These are phyloP conservation scores for Apophysomyces variabilis DNA, from an alignment of 371 early-diverging fungal genomes.

Conservation along the genomic window DNA sequence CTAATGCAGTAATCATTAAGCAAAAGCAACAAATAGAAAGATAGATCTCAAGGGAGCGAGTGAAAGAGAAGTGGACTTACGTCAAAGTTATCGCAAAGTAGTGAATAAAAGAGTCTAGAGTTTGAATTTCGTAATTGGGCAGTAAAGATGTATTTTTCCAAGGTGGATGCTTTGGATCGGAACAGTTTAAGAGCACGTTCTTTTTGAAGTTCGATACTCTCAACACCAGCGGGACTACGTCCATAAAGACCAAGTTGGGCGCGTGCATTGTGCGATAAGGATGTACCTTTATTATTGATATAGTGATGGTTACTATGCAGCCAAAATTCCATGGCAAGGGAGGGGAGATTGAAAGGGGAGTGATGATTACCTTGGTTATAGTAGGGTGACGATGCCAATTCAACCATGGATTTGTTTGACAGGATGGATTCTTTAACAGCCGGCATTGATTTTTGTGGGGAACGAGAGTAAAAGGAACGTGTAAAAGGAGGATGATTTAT, in stretches of 20 bases:
- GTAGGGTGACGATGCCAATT: conserved; percentile 25
- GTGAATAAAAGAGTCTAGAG: conserved; percentile 77
- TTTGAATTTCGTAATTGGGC: conserved; percentile 81
- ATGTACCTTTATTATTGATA: conserved; percentile 19
- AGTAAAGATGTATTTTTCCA: conserved; percentile 86
- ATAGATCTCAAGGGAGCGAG: background rate
- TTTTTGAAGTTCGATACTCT: conserved; percentile 72
- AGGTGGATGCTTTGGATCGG: conserved; percentile 59
- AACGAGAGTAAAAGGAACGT: conserved; percentile 5
- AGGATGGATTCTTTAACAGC: conserved; percentile 15
- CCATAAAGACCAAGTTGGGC: conserved; percentile 59
- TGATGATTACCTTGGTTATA: conserved; percentile 29
- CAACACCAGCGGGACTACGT: conserved; percentile 72
- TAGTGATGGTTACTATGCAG: too few relatives aligned
- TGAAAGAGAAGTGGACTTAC: conserved; percentile 35
- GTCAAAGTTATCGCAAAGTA: conserved; percentile 76
- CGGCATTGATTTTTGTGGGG: background rate
- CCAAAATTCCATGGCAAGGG: background rate
- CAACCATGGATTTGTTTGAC: conserved; percentile 8
- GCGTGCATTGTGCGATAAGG: conserved; percentile 13
- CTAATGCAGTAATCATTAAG: conserved; percentile 27
- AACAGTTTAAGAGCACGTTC: conserved; percentile 72
- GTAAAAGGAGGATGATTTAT: conserved; percentile 15
- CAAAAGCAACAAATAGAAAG: too few relatives aligned
- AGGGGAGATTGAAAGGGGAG: background rate